Evolutionary conservation across 2,329 filamentous ascomycete species (phyloP).

Genomic region (Aureobasidium pullulans): DNA sequence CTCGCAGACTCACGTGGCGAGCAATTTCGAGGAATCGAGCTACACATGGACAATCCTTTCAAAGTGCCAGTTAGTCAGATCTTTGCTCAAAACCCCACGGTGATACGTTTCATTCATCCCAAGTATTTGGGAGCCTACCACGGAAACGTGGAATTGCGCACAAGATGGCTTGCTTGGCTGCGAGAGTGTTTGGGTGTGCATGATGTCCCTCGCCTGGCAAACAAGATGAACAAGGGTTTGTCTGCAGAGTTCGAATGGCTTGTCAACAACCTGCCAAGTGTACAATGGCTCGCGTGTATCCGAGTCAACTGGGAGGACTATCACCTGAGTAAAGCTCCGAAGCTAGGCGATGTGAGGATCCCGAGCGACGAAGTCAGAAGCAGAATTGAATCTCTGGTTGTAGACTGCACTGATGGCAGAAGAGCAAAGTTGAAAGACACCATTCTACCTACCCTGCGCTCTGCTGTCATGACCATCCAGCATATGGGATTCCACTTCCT

Average conservation of each 20-base stretch:
- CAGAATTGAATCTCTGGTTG: not conserved
- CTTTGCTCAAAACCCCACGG: not conserved
- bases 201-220: not conserved
- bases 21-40: not conserved
- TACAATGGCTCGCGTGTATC: not conserved
- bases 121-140: not conserved
- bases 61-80: not conserved
- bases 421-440: not conserved
- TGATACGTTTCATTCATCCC: constrained; percentile 4
- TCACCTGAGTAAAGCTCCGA: not conserved
- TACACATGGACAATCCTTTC: constrained; percentile 1
- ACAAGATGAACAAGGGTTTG: not conserved
- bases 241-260: not conserved
- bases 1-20: not conserved
- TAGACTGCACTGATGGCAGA: not conserved
- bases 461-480: not conserved
- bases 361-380: not conserved
- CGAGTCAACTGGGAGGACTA: not conserved
- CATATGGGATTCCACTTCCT: not conserved
- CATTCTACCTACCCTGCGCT: constrained; percentile 1
- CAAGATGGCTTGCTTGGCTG: not conserved
- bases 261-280: not conserved
- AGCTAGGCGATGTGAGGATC: not conserved
- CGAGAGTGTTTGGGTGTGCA: not conserved
- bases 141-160: not conserved